A percentile compares a stretch with the other conserved stretches of the same genome.
phyloP scores from a whole-genome alignment of 768 basidiomycete species.

The Strobilomyces confusus region DNA sequence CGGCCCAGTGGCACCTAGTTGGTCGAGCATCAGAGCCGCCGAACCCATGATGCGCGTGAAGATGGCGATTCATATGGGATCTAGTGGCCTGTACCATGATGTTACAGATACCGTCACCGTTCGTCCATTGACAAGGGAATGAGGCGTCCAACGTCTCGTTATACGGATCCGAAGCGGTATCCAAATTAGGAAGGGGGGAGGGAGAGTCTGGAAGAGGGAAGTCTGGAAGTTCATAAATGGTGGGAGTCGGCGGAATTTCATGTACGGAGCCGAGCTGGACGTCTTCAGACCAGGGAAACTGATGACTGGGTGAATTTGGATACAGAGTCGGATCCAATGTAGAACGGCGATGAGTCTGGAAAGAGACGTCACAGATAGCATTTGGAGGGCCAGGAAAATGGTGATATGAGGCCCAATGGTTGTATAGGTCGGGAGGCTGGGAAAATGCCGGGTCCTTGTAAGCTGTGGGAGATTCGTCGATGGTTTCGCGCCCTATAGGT shows the following conservation, averaged over 20 bases:
- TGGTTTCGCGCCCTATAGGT: background rate
- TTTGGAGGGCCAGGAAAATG: background rate
- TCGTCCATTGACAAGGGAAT: slow-evolving; percentile 20
- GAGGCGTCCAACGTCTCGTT: slow-evolving; percentile 1
- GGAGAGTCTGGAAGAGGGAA: background rate
- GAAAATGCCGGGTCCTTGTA: background rate
- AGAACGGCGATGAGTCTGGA: background rate
- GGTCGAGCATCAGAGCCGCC: slow-evolving; percentile 19
- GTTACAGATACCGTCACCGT: slow-evolving; percentile 10
- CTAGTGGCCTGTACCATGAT: slow-evolving; percentile 21
- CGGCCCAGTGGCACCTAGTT: slow-evolving; percentile 18
- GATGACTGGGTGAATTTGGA: background rate
- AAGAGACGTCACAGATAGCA: background rate
- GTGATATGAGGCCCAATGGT: slow-evolving; percentile 4
- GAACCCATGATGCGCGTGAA: slow-evolving; percentile 23
- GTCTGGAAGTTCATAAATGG: background rate
- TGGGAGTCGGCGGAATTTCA: background rate
- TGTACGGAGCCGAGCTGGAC: background rate
- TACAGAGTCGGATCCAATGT: background rate
- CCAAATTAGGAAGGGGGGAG: background rate
- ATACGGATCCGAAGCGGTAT: background rate
- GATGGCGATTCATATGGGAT: slow-evolving; percentile 24
- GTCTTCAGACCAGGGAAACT: background rate
- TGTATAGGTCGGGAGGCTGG: background rate
- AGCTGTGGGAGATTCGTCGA: background rate